Evolutionary conservation across 768 basidiomycete genomes (phyloP), one percentile per base, ranked within the genome.

Genomic region (Boletus vinaceobasis): DNA sequence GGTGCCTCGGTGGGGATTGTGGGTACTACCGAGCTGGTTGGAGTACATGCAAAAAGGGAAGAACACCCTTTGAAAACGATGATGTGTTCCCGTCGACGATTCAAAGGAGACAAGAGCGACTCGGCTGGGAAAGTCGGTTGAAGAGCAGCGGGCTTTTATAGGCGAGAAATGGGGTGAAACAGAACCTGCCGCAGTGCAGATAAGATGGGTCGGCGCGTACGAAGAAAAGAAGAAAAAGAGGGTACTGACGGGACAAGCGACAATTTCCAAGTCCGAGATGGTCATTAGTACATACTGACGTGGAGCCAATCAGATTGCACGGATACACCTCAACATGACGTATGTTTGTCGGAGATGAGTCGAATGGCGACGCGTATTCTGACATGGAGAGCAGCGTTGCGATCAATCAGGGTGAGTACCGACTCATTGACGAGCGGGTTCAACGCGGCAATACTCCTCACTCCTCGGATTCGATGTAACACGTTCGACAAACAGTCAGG

Each of bases 1-100:
- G 66, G 68, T 72, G 78, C 93, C 93, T 85, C 91, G 81, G 78
- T 89, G 82, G 65, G 82, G 80, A 77, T 95, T 95, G 78, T 95
- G 93, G 63, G 84, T 77, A 74, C 87, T 89, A 74, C 87, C 86
- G 63, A 94, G 88, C 73, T 87, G 86, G 89, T 95, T 94, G 61
- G 89, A 91, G 90, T 87, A 96, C 93, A 94, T 94, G 83, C 88
- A 91, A 78, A 64, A 69, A 66, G 67, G 75, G 76, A 71, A 77
- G 11, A 70, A 57, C 48, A 62, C 70, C 60, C 66, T 55, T 56
- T 50, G 61, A 50, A 54, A 53, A 57, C 38, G 56, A 56, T 37
- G 59, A 50, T 14, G 56, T 7, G 37, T 33, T 42, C 21, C 37
- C 21, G 45, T 43, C 46, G 26, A 59, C 23, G 27, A 48, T 33